phyloP scores from a whole-genome alignment of 2,329 filamentous ascomycete genomes.

The Thielaviopsis populi region DNA sequence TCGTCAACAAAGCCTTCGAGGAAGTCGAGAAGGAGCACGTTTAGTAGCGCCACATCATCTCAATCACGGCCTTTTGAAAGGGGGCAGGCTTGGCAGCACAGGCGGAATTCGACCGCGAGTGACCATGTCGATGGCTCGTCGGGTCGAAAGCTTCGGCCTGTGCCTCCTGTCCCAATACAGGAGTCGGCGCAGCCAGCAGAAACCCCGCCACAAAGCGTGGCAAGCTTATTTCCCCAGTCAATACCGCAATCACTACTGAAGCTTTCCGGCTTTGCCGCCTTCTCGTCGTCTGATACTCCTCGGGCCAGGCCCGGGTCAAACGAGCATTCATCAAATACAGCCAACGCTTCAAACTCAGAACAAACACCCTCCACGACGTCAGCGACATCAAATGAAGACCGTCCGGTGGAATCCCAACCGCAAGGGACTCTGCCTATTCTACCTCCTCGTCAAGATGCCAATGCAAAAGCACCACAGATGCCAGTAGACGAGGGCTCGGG shows the following conservation, averaged over 20 bases:
- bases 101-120: not conserved
- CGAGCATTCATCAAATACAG: not conserved
- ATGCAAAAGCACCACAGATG: not conserved
- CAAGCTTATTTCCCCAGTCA: not conserved
- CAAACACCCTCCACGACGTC: not conserved
- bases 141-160: conserved; percentile 9
- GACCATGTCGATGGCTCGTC: not conserved
- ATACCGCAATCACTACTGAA: not conserved
- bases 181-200: conserved; percentile 16
- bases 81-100: conserved; percentile 1
- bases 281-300: not conserved
- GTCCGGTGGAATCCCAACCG: not conserved
- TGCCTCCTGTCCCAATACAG: conserved; percentile 8
- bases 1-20: conserved; percentile 7
- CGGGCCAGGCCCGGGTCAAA: not conserved
- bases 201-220: not conserved
- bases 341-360: not conserved
- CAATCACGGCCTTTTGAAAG: not conserved
- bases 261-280: not conserved
- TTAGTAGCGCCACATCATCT: conserved; percentile 4
- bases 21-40: conserved; percentile 13
- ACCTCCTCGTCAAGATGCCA: not conserved
- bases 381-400: not conserved
- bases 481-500: conserved; percentile 19
- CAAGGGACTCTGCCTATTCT: not conserved